Conservation (phyloP, 305 asterid genomes). For the Fraxinus floribunda region DNA sequence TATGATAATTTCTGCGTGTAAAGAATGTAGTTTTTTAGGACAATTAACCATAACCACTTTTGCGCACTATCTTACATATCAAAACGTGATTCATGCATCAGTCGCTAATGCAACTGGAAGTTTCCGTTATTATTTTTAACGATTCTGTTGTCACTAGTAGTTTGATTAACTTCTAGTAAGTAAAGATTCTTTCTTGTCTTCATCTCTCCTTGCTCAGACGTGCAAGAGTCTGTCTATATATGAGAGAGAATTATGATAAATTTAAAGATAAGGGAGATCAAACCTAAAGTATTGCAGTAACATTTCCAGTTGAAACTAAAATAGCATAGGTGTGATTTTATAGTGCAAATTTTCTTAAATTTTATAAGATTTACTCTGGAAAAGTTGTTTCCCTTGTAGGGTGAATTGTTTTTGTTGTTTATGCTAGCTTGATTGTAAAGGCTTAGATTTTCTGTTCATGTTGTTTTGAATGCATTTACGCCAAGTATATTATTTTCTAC, state of each 20-base stretch:
- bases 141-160: not conserved
- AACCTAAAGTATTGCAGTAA: not conserved
- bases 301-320: not conserved
- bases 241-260: not conserved
- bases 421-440: constrained; percentile 7
- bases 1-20: not conserved
- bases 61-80: not conserved
- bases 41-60: not conserved
- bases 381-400: not conserved
- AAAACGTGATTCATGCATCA: not conserved
- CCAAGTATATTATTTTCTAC: constrained; percentile 6
- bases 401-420: constrained; percentile 13
- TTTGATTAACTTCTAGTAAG: not conserved
- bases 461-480: not conserved
- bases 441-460: not conserved
- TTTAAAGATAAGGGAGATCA: not conserved
- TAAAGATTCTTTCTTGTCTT: not conserved
- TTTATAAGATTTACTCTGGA: not conserved
- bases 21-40: not conserved
- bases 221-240: not conserved
- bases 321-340: not conserved
- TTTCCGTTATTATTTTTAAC: not conserved
- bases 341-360: not conserved
- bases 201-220: not conserved
- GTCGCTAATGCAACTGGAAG: not conserved